Conservation (phyloP, 2,329 filamentous ascomycete genomes). For the Penicillium sp. region DNA sequence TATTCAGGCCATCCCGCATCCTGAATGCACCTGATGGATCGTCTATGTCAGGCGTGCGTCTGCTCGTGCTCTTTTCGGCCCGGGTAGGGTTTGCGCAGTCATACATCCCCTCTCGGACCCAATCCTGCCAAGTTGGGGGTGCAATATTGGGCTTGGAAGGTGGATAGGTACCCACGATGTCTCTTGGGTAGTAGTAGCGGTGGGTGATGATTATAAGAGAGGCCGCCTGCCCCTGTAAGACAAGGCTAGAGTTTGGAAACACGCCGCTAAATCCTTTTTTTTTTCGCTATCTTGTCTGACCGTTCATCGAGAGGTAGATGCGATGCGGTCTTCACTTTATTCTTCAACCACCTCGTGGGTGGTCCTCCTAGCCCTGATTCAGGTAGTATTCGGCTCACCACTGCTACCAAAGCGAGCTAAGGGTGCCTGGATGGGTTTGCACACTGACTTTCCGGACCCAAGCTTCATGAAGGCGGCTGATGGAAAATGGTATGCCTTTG, state of each 20-base stretch:
- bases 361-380: constrained; percentile 14
- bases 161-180: neutral
- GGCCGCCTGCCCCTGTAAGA: neutral
- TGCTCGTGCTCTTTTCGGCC: neutral
- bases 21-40: constrained; percentile 16
- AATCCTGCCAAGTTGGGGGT: neutral
- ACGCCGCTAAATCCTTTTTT: neutral
- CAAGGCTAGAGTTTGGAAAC: neutral
- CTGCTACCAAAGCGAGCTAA: constrained; percentile 18
- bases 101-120: neutral
- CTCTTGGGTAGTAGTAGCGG: constrained; percentile 11
- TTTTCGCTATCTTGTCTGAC: neutral
- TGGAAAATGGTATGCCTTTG: constrained; percentile 61
- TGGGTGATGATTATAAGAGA: constrained; percentile 16
- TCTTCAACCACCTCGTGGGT: constrained; percentile 10
- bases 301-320: neutral
- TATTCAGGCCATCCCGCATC: neutral
- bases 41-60: constrained; percentile 14
- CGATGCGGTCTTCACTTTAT: constrained; percentile 10
- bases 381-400: constrained; percentile 23
- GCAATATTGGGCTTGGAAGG: neutral
- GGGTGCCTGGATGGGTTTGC: constrained; percentile 32
- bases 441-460: constrained; percentile 46
- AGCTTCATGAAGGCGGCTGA: constrained; percentile 51
- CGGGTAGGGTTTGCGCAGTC: neutral